Evolutionary conservation across 108 stramenopile species (phyloP), one percentile per base, ranked within the genome.

Genomic region (Cyclotella cryptica): DNA sequence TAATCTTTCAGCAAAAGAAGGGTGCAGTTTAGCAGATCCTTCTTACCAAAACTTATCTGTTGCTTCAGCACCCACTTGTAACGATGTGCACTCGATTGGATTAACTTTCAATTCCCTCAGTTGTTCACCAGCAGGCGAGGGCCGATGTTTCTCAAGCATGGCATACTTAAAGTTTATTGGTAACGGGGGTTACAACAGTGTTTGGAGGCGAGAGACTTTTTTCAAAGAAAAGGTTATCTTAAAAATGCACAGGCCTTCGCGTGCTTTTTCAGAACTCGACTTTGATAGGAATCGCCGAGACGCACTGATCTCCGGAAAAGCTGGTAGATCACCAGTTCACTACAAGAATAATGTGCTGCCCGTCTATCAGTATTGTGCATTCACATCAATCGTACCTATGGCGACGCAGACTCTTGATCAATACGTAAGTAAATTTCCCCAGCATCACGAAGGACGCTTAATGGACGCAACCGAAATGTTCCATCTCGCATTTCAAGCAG

Each of bases 291-390:
- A 57, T 29, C 71, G 71, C 0, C 57, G 55, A 6, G 75, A 77
- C 59, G 66, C 58, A 18, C 19, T 61, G 10, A 29, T 77, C 30
- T 43, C 67, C 7, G 66, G 29, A 22, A n/a, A 19, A 27, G 75
- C 66, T n/a, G 67, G 67, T 3, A 47, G 58, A 7, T 9, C 71
- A 11, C 55, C 71, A 18, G 21, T 18, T 12, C 0, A 28, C 5
- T 28, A 49, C 17, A 12, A 7, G 59, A 47, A 30, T 19, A 13
- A 69, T 51, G 45, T 77, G 39, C 41, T 69, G 45, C 59, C 75
- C 19, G 28, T 77, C 24, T 68, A 51, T 28, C 53, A 58, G 18
- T 67, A 68, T 53, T 72, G 71, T 43, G 58, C 67, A 39, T 61
- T 69, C 35, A 44, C 75, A 27, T 44, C 54, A 27, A 42, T 77